Percentiles rank a stretch among this genome's conserved stretches.
Evolutionary conservation across 75 land plant species (phyloP).

Genomic region (Sequoiadendron giganteum): DNA sequence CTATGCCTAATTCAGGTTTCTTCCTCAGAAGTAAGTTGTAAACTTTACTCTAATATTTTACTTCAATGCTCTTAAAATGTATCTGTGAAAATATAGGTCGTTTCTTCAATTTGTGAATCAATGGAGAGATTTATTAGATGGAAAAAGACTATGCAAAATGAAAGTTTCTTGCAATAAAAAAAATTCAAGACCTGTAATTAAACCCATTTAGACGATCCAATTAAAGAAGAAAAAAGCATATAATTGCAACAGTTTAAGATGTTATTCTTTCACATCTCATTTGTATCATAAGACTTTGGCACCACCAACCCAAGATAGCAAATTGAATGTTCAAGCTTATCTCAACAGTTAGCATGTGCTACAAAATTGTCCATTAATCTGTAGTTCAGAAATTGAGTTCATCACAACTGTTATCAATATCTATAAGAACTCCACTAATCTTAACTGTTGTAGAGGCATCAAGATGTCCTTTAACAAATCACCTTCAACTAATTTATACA

Average conservation of each 20-base stretch:
- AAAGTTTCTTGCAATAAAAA: not conserved
- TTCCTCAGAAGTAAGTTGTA: not conserved
- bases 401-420: not conserved
- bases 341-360: not conserved
- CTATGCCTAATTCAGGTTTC: not conserved
- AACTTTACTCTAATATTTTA: not conserved
- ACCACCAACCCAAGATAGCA: not conserved
- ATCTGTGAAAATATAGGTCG: not conserved
- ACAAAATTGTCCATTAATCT: not conserved
- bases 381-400: not conserved
- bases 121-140: not conserved
- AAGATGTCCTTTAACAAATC: not conserved
- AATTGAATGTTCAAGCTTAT: not conserved
- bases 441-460: not conserved
- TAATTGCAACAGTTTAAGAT: not conserved
- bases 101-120: not conserved
- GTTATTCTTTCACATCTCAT: not conserved
- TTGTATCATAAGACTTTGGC: conserved; percentile 2
- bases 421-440: not conserved
- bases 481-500: not conserved
- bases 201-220: not conserved
- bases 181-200: not conserved
- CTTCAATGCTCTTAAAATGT: not conserved
- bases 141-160: not conserved
- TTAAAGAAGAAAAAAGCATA: not conserved